Evolutionary conservation across 768 basidiomycete genomes (phyloP), one percentile per base, ranked within the genome.

Genomic region (Lentinula boryana): DNA sequence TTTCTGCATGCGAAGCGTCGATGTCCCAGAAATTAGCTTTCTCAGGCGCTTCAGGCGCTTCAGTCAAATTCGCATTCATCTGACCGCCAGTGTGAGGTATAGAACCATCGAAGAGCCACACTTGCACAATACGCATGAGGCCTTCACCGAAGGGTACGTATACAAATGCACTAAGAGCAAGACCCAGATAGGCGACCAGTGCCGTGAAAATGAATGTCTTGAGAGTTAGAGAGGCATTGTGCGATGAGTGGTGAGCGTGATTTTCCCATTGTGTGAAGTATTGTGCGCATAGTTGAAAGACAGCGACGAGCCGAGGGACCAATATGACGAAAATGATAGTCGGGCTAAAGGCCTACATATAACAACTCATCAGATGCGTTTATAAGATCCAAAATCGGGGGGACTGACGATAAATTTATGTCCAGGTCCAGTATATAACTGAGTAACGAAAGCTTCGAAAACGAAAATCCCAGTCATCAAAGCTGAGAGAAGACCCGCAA

Each of bases 111-210:
- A 80, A 79, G 13, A 83, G 66, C 72, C 74, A 74, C 5, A 72
- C 68, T 65, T 82, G 82, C 6, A 81, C 74, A 54, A 78, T 69
- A 6, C 79, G 75, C 90, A 95, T 93, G 63, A 94, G 85, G 53
- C 82, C 82, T 69, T 89, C 89, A 38, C 95, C 95, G 63, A 95
- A 97, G 0, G 95, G 95, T 5, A 96, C 91, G 70, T 98, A 99
- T 54, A 97, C 83, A 68, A 95, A 98, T 16, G 95, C 95, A n/a
- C 89, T 92, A 16, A 98, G 84, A 5, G 84, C 87, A 15, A 99
- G 82, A 43, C 91, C 89, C 55, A 94, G 85, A 70, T 95, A 98
- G 0, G 96, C 90, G 18, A 95, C 93, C 69, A 98, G 83, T 0
- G 90, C 86, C 36, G 89, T 88, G 58, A 98, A 80, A 0, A 89